These are phyloP conservation scores for Solanum chiquidenum DNA, from an alignment of 257 asterid genomes.

Conservation along the genomic window DNA sequence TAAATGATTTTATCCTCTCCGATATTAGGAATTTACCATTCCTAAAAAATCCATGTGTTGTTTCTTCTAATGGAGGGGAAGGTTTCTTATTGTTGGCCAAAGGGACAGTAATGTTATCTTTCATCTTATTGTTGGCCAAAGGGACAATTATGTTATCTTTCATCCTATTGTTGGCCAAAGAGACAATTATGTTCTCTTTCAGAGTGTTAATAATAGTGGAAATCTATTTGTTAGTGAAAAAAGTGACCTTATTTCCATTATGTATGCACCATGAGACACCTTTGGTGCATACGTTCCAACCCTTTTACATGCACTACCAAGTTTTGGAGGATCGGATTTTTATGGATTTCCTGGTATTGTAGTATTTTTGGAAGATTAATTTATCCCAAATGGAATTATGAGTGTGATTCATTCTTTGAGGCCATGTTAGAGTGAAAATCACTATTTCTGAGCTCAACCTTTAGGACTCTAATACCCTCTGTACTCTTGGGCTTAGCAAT, in stretches of 20 bases:
- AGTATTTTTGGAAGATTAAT: not conserved
- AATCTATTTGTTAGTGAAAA: not conserved
- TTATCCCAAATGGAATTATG: not conserved
- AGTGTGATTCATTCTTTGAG: not conserved
- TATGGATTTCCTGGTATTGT: not conserved
- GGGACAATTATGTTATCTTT: too few species aligned
- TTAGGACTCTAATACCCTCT: not conserved
- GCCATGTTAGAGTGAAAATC: not conserved
- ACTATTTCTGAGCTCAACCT: not conserved
- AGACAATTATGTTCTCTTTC: too few species aligned
- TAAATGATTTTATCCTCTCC: not conserved
- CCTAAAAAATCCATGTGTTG: not conserved
- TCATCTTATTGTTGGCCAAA: too few species aligned
- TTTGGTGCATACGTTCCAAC: not conserved
- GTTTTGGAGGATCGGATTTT: not conserved
- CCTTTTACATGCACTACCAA: not conserved
- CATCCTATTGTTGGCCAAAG: too few species aligned
- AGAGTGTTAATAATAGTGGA: too few species aligned
- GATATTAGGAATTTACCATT: too few species aligned
- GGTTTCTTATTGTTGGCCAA: not conserved
- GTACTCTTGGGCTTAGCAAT: not conserved
- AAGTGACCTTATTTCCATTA: not conserved
- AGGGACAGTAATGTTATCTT: too few species aligned
- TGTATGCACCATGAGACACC: not conserved
- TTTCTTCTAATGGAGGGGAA: not conserved